phyloP scores from a whole-genome alignment of 2,329 filamentous ascomycete species.

The Ophiostoma australiae region DNA sequence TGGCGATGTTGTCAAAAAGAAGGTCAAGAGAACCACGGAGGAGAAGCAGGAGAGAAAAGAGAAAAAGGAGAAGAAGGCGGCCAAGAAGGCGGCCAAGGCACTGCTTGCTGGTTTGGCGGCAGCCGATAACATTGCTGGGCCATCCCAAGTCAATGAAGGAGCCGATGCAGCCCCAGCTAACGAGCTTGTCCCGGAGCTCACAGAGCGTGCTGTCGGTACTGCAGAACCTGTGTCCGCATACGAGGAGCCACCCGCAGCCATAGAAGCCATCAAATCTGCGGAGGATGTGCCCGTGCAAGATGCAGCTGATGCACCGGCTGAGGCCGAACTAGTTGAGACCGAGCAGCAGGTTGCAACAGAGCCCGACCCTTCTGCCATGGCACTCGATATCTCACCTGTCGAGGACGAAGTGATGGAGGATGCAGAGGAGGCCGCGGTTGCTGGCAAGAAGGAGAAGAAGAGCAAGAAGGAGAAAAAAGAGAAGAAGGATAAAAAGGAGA shows the following conservation, averaged over 20 bases:
- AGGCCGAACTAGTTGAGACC: neutral
- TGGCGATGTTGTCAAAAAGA: neutral
- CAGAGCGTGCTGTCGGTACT: neutral
- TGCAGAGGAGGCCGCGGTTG: neutral
- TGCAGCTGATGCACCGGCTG: neutral
- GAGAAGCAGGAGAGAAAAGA: conserved; percentile 6
- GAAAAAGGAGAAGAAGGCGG: conserved; percentile 13
- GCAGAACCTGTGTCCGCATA: neutral
- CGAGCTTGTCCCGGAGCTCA: neutral
- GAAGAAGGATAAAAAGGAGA: conserved; percentile 13
- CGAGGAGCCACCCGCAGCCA: neutral
- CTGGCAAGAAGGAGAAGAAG: conserved; percentile 3
- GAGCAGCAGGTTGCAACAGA: neutral
- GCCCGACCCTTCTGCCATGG: neutral
- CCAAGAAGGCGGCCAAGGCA: conserved; percentile 7
- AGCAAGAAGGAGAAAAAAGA: conserved; percentile 19
- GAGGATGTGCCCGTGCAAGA: neutral
- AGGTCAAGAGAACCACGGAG: neutral
- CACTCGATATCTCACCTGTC: neutral
- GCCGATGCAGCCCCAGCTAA: neutral
- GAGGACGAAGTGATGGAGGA: neutral
- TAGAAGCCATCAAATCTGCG: neutral
- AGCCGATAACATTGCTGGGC: neutral
- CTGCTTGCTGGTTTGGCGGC: neutral
- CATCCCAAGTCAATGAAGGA: neutral